Conservation (phyloP, 257 asterid genomes). For the Craterostigma plantagineum region DNA sequence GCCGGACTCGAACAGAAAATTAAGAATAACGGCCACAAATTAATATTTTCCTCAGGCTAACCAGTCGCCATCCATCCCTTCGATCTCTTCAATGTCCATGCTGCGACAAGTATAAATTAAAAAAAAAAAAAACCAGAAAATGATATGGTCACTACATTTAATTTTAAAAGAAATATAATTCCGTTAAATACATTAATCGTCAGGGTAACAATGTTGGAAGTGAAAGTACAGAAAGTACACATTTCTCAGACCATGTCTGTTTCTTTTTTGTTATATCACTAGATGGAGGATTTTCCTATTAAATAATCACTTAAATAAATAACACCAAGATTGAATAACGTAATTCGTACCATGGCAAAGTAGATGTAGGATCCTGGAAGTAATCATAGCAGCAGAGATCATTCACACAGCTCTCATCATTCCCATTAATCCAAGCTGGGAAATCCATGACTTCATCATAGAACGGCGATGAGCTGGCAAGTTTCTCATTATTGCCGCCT, state of each 20-base stretch:
- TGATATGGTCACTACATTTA: slow-evolving; percentile 5
- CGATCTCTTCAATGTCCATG: slow-evolving; percentile 85
- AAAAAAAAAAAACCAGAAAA: background rate
- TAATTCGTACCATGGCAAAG: slow-evolving; percentile 71
- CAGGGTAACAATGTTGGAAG: background rate
- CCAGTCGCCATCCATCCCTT: slow-evolving; percentile 88
- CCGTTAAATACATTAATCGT: background rate
- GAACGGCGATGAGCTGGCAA: slow-evolving; percentile 32
- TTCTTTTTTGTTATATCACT: too few species aligned
- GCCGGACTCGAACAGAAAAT: slow-evolving; percentile 4
- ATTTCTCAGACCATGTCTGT: too few species aligned
- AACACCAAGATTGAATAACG: background rate
- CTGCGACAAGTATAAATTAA: slow-evolving; percentile 37
- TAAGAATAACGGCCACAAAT: slow-evolving; percentile 16
- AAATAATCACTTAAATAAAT: background rate
- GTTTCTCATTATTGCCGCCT: slow-evolving; percentile 10
- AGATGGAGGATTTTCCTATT: background rate
- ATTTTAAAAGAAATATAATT: background rate
- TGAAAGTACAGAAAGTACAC: too few species aligned
- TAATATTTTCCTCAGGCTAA: slow-evolving; percentile 46
- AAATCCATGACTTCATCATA: slow-evolving; percentile 60
- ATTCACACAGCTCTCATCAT: slow-evolving; percentile 50
- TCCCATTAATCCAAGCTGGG: slow-evolving; percentile 71
- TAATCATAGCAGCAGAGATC: slow-evolving; percentile 27
- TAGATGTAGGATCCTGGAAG: slow-evolving; percentile 50